Conservation (phyloP, 805 yeast genomes). For the Allodekkera sacchari region DNA sequence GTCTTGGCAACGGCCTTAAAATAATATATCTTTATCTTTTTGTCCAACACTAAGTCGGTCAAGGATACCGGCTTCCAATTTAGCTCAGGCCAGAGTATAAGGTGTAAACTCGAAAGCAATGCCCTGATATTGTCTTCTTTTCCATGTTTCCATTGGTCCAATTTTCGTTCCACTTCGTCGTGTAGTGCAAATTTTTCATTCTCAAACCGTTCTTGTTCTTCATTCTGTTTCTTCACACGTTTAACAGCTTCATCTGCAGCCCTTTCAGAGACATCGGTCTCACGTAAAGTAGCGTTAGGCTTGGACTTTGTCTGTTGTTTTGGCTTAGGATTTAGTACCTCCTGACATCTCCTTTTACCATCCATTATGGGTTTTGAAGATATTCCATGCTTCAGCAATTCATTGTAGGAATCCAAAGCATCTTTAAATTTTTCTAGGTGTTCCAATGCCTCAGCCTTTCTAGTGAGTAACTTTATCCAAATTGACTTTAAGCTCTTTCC, state of each 20-base stretch:
- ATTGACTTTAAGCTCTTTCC: constrained; percentile 56
- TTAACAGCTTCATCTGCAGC: constrained; percentile 34
- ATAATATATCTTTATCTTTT: constrained; percentile 78
- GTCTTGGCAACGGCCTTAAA: constrained; percentile 73
- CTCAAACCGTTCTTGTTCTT: constrained; percentile 39
- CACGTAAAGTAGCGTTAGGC: constrained; percentile 3
- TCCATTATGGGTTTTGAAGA: constrained; percentile 60
- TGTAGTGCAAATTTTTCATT: constrained; percentile 51
- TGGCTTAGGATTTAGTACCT: constrained; percentile 49
- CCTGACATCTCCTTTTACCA: constrained; percentile 72
- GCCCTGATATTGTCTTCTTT: constrained; percentile 78
- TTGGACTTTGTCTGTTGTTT: constrained; percentile 19
- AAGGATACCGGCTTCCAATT: constrained; percentile 61
- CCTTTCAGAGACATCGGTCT: constrained; percentile 12
- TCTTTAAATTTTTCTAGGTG: constrained; percentile 60
- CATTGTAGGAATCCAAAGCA: constrained; percentile 54
- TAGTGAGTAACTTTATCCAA: constrained; percentile 61
- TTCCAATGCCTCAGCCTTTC: constrained; percentile 81
- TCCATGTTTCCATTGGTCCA: constrained; percentile 60
- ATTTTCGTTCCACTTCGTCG: constrained; percentile 49
- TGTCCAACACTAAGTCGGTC: constrained; percentile 77
- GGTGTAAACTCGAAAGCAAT: constrained; percentile 59
- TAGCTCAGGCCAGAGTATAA: constrained; percentile 56
- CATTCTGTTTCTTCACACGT: constrained; percentile 41
- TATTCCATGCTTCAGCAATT: constrained; percentile 60